phyloP scores from a whole-genome alignment of 176 grass and related monocot genomes.

The Coix lacrymajobi region DNA sequence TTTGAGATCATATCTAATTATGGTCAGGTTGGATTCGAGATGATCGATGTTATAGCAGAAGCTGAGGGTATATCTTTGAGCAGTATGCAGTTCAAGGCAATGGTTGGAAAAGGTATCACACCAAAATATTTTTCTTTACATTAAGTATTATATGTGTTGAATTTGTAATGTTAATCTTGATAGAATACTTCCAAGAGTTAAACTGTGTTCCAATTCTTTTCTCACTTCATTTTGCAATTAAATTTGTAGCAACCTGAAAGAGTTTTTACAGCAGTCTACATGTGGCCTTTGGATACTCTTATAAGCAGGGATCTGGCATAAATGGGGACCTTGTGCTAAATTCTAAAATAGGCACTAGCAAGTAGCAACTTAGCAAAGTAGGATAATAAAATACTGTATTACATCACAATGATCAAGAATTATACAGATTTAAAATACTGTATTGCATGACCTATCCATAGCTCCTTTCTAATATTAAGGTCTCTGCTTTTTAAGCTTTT shows the following conservation, averaged over 20 bases:
- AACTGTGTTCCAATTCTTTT: neutral
- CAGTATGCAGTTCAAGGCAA: slow-evolving; percentile 79
- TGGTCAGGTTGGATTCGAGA: slow-evolving; percentile 91
- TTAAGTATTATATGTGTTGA: neutral
- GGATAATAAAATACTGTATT: neutral
- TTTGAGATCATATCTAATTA: neutral
- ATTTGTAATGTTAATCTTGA: neutral
- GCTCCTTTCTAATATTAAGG: neutral
- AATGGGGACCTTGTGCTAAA: neutral
- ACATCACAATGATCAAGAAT: neutral
- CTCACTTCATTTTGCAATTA: neutral
- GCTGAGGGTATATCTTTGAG: slow-evolving; percentile 85
- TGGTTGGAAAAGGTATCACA: slow-evolving; percentile 77
- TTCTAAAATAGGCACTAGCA: neutral
- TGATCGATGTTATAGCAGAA: slow-evolving; percentile 98
- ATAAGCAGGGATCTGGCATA: neutral
- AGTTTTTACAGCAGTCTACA: neutral
- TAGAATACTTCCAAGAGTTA: neutral
- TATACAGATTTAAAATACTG: neutral
- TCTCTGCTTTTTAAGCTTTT: neutral
- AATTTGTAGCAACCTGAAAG: neutral
- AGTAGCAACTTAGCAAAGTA: neutral
- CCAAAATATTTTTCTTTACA: neutral
- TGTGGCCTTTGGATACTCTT: neutral
- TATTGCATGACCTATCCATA: neutral